Evolutionary conservation across 768 basidiomycete genomes (phyloP).

Genomic region (Filobasidium wieringae): DNA sequence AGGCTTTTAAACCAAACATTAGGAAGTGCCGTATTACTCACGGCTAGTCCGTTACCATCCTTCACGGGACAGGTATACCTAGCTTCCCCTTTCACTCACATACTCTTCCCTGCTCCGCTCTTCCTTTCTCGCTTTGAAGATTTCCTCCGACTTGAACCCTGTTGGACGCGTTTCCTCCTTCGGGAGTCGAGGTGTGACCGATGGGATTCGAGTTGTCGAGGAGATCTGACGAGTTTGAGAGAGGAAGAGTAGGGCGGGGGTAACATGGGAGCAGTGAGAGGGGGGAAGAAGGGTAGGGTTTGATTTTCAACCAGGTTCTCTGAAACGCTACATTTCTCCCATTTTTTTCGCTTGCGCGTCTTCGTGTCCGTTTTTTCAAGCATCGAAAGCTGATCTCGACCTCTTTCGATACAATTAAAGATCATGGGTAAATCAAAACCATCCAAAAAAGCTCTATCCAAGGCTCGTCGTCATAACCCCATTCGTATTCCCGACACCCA

Average conservation of each 20-base stretch:
- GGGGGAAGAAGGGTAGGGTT: neutral
- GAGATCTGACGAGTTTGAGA: too few species aligned
- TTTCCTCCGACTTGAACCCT: too few species aligned
- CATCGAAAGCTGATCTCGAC: too few species aligned
- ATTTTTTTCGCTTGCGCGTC: neutral
- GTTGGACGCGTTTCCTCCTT: too few species aligned
- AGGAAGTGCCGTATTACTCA: neutral
- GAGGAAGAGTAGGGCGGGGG: neutral
- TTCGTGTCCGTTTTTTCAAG: too few species aligned
- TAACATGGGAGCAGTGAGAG: neutral
- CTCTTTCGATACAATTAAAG: too few species aligned
- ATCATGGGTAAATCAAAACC: conserved; percentile 85
- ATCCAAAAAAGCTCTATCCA: conserved; percentile 57
- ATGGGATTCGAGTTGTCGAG: too few species aligned
- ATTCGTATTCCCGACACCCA: conserved; percentile 86
- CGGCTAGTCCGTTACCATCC: neutral
- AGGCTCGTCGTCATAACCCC: conserved; percentile 78
- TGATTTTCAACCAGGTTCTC: conserved; percentile 2
- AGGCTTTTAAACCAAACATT: neutral
- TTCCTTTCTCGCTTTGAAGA: neutral
- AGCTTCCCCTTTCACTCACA: neutral
- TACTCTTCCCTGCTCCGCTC: neutral
- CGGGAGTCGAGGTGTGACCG: too few species aligned
- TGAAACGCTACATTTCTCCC: neutral
- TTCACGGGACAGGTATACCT: neutral